Evolutionary conservation across 352 stramenopile species (phyloP).

Genomic region (Globisporangium okanoganense): DNA sequence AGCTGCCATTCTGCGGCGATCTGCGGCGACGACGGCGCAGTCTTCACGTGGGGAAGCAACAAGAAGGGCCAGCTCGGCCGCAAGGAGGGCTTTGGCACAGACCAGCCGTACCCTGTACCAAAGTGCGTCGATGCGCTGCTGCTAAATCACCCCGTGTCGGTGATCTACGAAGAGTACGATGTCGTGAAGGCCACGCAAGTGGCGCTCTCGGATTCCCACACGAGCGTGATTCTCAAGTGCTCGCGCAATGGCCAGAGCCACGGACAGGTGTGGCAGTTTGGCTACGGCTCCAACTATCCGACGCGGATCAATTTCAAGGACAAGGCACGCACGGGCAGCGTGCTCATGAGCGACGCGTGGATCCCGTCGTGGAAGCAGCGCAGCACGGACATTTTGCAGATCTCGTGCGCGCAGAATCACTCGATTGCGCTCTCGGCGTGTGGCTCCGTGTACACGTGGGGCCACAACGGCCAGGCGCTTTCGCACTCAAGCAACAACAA

Average conservation of each 20-base stretch:
- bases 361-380: slow-evolving; percentile 49
- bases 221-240: slow-evolving; percentile 62
- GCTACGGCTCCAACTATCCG: slow-evolving; percentile 64
- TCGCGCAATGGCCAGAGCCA: slow-evolving; percentile 45
- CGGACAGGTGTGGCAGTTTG: slow-evolving; percentile 80
- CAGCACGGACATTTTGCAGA: slow-evolving; percentile 50
- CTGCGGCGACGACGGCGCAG: slow-evolving; percentile 29
- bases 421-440: slow-evolving; percentile 67
- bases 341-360: slow-evolving; percentile 56
- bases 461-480: slow-evolving; percentile 62
- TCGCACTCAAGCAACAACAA: slow-evolving; percentile 31
- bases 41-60: slow-evolving; percentile 84
- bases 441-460: slow-evolving; percentile 74
- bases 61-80: slow-evolving; percentile 73
- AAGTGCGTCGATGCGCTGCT: slow-evolving; percentile 58
- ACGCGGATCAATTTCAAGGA: slow-evolving; percentile 59
- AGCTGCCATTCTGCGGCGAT: slow-evolving; percentile 74
- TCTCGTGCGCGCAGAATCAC: slow-evolving; percentile 76
- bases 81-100: slow-evolving; percentile 67
- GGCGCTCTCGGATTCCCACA: slow-evolving; percentile 71
- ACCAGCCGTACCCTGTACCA: slow-evolving; percentile 55
- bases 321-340: slow-evolving; percentile 25
- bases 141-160: slow-evolving; percentile 44
- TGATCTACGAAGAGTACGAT: slow-evolving; percentile 59
- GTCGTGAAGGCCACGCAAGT: slow-evolving; percentile 36